A percentile compares a stretch with the other conserved stretches of the same genome.
Conservation (phyloP, 1,284 basidiomycete genomes). For the Rhodofomes roseus region DNA sequence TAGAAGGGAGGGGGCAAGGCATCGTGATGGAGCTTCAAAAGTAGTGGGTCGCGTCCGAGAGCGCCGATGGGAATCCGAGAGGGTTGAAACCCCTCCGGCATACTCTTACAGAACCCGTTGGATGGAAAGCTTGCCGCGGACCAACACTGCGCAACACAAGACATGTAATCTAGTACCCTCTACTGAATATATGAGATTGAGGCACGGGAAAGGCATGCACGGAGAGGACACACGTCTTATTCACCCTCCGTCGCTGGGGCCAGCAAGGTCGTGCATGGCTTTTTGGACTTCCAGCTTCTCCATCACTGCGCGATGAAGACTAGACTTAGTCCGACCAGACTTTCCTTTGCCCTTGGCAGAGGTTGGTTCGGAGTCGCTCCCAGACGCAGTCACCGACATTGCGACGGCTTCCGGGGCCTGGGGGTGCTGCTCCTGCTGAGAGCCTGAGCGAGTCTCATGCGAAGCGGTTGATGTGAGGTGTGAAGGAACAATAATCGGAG, state of each 20-base stretch:
- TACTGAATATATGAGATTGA: background rate
- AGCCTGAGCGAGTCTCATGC: constrained; percentile 5
- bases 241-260: constrained; percentile 11
- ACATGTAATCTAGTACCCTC: too few relatives aligned
- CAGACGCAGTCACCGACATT: background rate
- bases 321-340: constrained; percentile 47
- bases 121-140: too few relatives aligned
- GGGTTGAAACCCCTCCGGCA: too few relatives aligned
- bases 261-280: constrained; percentile 58
- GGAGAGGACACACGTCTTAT: background rate
- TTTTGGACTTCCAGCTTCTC: constrained; percentile 71
- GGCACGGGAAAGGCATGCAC: background rate
- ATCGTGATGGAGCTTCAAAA: too few relatives aligned
- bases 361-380: constrained; percentile 11
- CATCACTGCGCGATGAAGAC: constrained; percentile 69
- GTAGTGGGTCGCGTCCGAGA: too few relatives aligned
- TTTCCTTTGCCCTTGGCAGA: constrained; percentile 28
- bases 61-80: too few relatives aligned
- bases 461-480: constrained; percentile 43
- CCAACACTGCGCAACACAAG: too few relatives aligned
- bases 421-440: background rate
- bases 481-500: constrained; percentile 68
- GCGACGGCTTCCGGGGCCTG: background rate
- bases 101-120: too few relatives aligned
- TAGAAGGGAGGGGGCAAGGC: too few relatives aligned